phyloP scores from a whole-genome alignment of 2,329 filamentous ascomycete genomes.

The Apiospora hydei region DNA sequence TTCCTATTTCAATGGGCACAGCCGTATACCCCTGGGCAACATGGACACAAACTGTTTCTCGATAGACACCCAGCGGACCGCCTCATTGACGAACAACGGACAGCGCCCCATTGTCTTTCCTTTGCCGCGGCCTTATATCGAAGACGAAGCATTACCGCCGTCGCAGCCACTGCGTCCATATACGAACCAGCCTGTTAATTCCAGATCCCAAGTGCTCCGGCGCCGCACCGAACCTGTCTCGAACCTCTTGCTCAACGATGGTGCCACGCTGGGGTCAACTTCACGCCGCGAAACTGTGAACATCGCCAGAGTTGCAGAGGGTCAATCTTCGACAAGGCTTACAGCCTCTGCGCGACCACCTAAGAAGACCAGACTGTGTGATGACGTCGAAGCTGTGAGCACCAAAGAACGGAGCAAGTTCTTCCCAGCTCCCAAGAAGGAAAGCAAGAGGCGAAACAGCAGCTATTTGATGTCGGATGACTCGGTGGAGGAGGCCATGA shows the following conservation, averaged over 20 bases:
- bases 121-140: slow-evolving; percentile 64
- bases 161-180: slow-evolving; percentile 40
- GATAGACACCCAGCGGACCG: slow-evolving; percentile 56
- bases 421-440: slow-evolving; percentile 48
- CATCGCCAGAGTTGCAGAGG: not conserved
- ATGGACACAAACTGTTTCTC: slow-evolving; percentile 69
- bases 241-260: slow-evolving; percentile 47
- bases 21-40: slow-evolving; percentile 64
- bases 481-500: slow-evolving; percentile 62
- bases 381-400: slow-evolving; percentile 45
- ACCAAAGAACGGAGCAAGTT: slow-evolving; percentile 60
- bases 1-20: slow-evolving; percentile 59
- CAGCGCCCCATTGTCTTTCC: slow-evolving; percentile 64
- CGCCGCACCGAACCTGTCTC: slow-evolving; percentile 61
- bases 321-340: not conserved
- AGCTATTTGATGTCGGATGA: slow-evolving; percentile 62
- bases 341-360: slow-evolving; percentile 48
- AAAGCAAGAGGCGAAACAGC: slow-evolving; percentile 43
- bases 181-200: slow-evolving; percentile 34
- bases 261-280: slow-evolving; percentile 35
- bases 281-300: slow-evolving; percentile 37
- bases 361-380: slow-evolving; percentile 65
- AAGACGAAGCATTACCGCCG: slow-evolving; percentile 39
- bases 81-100: slow-evolving; percentile 57
- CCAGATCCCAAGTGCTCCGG: slow-evolving; percentile 52